phyloP scores from a whole-genome alignment of 305 asterid species.

The Plantago coronopus region DNA sequence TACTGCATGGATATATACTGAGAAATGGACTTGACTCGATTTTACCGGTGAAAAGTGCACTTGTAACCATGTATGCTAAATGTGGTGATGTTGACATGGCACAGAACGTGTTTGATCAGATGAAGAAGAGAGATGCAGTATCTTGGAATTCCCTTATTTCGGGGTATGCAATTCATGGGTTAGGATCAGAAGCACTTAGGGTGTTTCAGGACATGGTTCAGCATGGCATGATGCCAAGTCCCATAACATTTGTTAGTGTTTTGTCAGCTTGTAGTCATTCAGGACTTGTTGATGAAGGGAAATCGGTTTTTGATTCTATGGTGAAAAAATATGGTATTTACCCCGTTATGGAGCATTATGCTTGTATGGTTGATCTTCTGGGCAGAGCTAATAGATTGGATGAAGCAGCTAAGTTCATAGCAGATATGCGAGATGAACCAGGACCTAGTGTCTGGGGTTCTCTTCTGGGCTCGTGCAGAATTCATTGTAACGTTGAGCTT shows the following conservation, averaged over 20 bases:
- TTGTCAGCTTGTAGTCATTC: slow-evolving; percentile 96
- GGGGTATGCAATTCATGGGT: slow-evolving; percentile 69
- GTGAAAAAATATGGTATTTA: slow-evolving; percentile 37
- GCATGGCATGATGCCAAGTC: slow-evolving; percentile 57
- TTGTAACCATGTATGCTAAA: slow-evolving; percentile 75
- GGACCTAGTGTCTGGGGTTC: slow-evolving; percentile 89
- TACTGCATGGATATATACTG: slow-evolving; percentile 67
- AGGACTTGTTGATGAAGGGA: slow-evolving; percentile 79
- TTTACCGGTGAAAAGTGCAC: slow-evolving; percentile 75
- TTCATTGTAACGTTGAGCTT: slow-evolving; percentile 71
- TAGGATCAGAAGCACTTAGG: slow-evolving; percentile 58
- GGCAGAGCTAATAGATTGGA: slow-evolving; percentile 85
- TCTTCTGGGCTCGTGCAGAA: slow-evolving; percentile 85
- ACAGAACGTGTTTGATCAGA: slow-evolving; percentile 50
- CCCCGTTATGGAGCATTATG: slow-evolving; percentile 82
- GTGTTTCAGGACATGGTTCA: slow-evolving; percentile 59
- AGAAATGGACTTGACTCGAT: slow-evolving; percentile 75
- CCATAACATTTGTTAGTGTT: slow-evolving; percentile 68
- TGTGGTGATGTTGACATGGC: slow-evolving; percentile 66
- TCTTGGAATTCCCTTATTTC: slow-evolving; percentile 92
- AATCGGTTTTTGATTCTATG: slow-evolving; percentile 59
- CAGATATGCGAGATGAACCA: slow-evolving; percentile 70
- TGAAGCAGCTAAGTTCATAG: slow-evolving; percentile 68
- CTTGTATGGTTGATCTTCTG: slow-evolving; percentile 87
- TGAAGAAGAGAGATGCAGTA: slow-evolving; percentile 62